These are phyloP conservation scores for Blastomyces silverae DNA, from an alignment of 2,329 filamentous ascomycete species.

Conservation along the genomic window DNA sequence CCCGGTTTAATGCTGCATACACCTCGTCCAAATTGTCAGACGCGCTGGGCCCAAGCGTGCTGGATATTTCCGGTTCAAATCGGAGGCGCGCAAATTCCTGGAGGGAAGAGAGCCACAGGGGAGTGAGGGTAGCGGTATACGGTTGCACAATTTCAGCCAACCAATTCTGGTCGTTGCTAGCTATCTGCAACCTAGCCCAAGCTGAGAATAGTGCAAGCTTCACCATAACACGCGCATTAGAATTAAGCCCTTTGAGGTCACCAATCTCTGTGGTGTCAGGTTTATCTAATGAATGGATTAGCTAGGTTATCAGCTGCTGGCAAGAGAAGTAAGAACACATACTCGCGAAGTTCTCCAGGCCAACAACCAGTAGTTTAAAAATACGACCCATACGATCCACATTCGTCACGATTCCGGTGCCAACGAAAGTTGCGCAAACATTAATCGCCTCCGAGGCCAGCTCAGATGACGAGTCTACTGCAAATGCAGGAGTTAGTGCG, in stretches of 20 bases:
- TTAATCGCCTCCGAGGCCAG: conserved; percentile 93
- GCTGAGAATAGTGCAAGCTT: conserved; percentile 96
- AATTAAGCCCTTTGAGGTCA: conserved; percentile 83
- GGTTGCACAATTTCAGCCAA: conserved; percentile 81
- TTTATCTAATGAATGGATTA: conserved; percentile 45
- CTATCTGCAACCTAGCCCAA: conserved; percentile 95
- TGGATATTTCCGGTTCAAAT: conserved; percentile 96
- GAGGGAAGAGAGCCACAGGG: conserved; percentile 86
- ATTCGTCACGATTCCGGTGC: conserved; percentile 93
- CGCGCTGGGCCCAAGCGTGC: conserved; percentile 72
- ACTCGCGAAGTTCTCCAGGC: conserved; percentile 84
- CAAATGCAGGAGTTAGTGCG: conserved; percentile 90
- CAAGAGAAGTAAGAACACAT: conserved; percentile 24
- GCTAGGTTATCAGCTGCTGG: background rate
- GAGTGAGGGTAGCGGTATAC: conserved; percentile 81
- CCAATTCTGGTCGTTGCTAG: conserved; percentile 86
- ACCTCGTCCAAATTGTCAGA: conserved; percentile 87
- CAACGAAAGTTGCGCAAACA: conserved; percentile 96
- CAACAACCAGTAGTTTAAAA: conserved; percentile 82
- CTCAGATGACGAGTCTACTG: conserved; percentile 90
- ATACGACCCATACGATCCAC: conserved; percentile 98
- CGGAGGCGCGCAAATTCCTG: conserved; percentile 87
- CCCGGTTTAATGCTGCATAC: conserved; percentile 87
- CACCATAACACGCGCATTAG: conserved; percentile 96
- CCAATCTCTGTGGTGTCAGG: conserved; percentile 79